These are phyloP conservation scores for Hibiscus mutabilis DNA, from an alignment of 345 rosid genomes.

Conservation along the genomic window DNA sequence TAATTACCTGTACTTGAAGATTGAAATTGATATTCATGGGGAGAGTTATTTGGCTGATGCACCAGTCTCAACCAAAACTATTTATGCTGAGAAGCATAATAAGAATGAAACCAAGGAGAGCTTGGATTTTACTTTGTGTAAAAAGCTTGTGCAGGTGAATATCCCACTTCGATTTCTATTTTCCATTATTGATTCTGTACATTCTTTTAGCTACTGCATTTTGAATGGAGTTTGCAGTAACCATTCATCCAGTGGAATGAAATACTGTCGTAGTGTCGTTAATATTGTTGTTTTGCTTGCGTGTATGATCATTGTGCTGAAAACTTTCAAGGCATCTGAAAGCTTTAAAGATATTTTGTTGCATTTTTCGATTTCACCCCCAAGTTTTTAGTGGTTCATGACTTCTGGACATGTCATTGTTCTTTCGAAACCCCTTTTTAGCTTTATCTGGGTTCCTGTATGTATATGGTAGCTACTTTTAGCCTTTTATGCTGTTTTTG, in stretches of 20 bases:
- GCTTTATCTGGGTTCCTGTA: background rate
- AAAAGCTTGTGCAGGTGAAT: slow-evolving; percentile 86
- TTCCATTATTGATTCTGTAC: background rate
- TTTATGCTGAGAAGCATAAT: slow-evolving; percentile 32
- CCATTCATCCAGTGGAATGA: background rate
- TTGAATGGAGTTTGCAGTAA: background rate
- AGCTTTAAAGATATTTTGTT: background rate
- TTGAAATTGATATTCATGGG: slow-evolving; percentile 60
- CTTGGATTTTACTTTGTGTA: slow-evolving; percentile 75
- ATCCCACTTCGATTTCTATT: background rate
- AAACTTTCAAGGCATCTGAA: background rate
- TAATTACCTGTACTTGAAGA: slow-evolving; percentile 49
- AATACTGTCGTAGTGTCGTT: background rate
- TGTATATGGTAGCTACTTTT: background rate
- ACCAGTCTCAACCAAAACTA: slow-evolving; percentile 23
- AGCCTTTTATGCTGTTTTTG: background rate
- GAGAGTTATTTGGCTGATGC: slow-evolving; percentile 35
- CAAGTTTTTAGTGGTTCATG: background rate
- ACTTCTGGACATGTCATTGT: background rate
- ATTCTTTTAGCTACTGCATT: background rate
- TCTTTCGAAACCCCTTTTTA: too few relatives aligned
- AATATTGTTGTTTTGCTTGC: background rate
- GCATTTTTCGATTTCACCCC: background rate
- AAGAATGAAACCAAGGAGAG: slow-evolving; percentile 53
- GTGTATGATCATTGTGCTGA: background rate